A percentile compares a stretch with the other conserved stretches of the same genome.
Conservation (phyloP, 2,329 filamentous ascomycete genomes). For the Neofusicoccum kwambonambiense region DNA sequence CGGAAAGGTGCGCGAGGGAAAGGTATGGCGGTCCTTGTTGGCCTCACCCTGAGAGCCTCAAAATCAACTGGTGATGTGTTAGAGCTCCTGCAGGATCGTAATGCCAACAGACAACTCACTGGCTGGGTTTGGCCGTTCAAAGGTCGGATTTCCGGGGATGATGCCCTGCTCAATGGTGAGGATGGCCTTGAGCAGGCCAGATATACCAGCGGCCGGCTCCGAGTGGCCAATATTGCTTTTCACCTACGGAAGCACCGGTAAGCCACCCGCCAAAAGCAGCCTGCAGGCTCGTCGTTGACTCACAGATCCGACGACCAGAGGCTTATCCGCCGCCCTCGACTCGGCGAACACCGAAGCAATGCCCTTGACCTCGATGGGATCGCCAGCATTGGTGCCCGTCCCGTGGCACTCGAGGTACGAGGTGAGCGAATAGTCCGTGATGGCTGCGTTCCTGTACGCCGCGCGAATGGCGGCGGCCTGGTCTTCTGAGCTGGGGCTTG, state of each 20-base stretch:
- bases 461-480: constrained; percentile 35
- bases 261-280: too few species aligned
- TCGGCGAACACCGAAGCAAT: constrained; percentile 44
- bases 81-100: not conserved
- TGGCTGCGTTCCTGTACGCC: constrained; percentile 33
- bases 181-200: constrained; percentile 30
- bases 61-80: not conserved
- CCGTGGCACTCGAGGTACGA: constrained; percentile 53
- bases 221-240: constrained; percentile 36
- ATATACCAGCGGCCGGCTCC: constrained; percentile 29
- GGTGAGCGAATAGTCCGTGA: constrained; percentile 27
- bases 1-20: constrained; percentile 21
- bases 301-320: constrained; percentile 29
- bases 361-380: constrained; percentile 55
- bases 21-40: not conserved
- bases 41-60: not conserved
- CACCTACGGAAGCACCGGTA: not conserved
- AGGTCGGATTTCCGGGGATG: constrained; percentile 25
- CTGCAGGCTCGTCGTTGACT: constrained; percentile 14
- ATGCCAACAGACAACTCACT: not conserved
- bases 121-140: constrained; percentile 4
- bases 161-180: constrained; percentile 27
- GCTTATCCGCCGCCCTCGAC: constrained; percentile 10
- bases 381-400: constrained; percentile 55
- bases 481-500: constrained; percentile 32